These are phyloP conservation scores for Huntiella moniliformis DNA, from an alignment of 2,329 filamentous ascomycete species.

Conservation along the genomic window DNA sequence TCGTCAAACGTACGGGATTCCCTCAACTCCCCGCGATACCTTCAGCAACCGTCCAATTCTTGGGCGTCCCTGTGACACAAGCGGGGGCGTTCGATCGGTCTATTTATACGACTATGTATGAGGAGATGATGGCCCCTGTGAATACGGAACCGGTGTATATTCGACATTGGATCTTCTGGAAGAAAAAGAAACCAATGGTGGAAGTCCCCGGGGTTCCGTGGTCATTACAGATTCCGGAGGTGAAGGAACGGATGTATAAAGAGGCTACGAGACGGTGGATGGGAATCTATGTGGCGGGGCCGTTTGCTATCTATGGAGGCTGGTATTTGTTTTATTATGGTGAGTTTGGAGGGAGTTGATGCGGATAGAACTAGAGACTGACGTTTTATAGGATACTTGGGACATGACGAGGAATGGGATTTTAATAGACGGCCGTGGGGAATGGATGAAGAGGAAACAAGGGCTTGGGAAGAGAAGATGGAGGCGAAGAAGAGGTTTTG, in stretches of 20 bases:
- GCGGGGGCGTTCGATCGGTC: background rate
- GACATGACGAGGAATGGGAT: background rate
- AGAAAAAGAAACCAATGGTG: slow-evolving; percentile 1
- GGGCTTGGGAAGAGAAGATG: background rate
- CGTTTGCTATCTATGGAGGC: slow-evolving; percentile 7
- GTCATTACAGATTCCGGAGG: slow-evolving; percentile 8
- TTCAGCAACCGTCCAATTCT: too few relatives aligned
- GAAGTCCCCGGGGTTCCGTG: slow-evolving; percentile 4
- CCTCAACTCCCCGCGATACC: too few relatives aligned
- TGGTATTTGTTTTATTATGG: slow-evolving; percentile 7
- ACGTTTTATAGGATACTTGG: slow-evolving; percentile 1
- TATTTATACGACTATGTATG: background rate
- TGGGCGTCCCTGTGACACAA: background rate
- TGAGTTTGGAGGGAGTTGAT: background rate
- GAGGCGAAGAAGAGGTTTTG: background rate
- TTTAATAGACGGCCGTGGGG: slow-evolving; percentile 2
- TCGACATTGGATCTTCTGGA: background rate
- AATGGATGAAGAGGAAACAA: background rate
- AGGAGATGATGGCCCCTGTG: background rate
- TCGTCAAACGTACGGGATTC: too few relatives aligned
- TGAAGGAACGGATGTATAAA: slow-evolving; percentile 10
- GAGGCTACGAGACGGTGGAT: slow-evolving; percentile 9
- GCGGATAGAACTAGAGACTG: background rate
- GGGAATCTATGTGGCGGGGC: slow-evolving; percentile 7
- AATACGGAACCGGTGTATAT: background rate